Evolutionary conservation across 2,329 filamentous ascomycete species (phyloP).

Genomic region (Trichoderma sp.): DNA sequence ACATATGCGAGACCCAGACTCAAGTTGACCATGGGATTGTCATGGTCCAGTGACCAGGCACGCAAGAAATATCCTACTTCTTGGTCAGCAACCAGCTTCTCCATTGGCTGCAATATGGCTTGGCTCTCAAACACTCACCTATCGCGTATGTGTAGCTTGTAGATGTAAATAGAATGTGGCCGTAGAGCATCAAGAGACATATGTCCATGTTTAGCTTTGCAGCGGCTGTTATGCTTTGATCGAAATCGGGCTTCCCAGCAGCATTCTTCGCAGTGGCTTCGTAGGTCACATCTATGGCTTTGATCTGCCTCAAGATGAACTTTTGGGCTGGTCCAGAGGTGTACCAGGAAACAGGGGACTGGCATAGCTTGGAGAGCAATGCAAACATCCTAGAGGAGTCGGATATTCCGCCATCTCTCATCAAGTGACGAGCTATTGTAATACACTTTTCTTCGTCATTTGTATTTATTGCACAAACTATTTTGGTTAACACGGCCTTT

Average conservation of each 20-base stretch:
- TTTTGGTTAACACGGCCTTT: conserved; percentile 25
- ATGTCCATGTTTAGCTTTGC: conserved; percentile 62
- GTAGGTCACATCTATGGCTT: conserved; percentile 73
- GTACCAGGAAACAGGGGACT: conserved; percentile 74
- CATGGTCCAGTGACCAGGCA: conserved; percentile 71
- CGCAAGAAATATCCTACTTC: conserved; percentile 75
- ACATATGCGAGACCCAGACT: conserved; percentile 83
- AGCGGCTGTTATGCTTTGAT: neutral
- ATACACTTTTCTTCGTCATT: conserved; percentile 77
- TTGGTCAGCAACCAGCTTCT: conserved; percentile 7
- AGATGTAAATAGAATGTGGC: conserved; percentile 82
- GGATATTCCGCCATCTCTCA: conserved; percentile 78
- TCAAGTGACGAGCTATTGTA: conserved; percentile 76
- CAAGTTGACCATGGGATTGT: conserved; percentile 77
- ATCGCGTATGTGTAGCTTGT: conserved; percentile 82
- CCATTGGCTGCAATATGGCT: neutral
- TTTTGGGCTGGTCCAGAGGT: conserved; percentile 83
- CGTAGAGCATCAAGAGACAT: conserved; percentile 83
- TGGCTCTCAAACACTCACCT: conserved; percentile 49
- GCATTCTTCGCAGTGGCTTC: conserved; percentile 40
- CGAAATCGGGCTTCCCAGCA: conserved; percentile 32
- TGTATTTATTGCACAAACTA: conserved; percentile 78
- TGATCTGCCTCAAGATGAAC: conserved; percentile 87
- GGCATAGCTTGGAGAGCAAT: conserved; percentile 73
- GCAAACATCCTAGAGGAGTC: conserved; percentile 84